These are phyloP conservation scores for Hypsizygus marmoreus DNA, from an alignment of 768 basidiomycete species.

Conservation along the genomic window DNA sequence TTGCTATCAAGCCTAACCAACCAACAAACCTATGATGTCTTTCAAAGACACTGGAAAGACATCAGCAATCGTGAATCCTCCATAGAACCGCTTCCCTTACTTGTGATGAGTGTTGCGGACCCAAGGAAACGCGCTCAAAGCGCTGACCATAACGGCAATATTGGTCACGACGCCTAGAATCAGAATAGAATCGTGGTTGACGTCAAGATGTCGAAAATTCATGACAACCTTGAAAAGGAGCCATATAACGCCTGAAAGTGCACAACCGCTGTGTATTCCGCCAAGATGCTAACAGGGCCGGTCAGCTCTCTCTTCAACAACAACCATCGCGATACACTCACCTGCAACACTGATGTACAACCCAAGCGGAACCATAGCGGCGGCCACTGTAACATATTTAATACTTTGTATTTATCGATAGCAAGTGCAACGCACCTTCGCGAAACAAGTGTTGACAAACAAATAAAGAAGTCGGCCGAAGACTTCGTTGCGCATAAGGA, in stretches of 20 bases:
- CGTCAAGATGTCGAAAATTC: conserved; percentile 49
- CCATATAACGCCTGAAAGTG: conserved; percentile 70
- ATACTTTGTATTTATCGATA: conserved; percentile 7
- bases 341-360: conserved; percentile 74
- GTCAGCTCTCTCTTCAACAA: conserved; percentile 9
- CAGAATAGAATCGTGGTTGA: conserved; percentile 58
- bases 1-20: conserved; percentile 62
- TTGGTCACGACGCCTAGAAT: conserved; percentile 63
- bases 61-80: conserved; percentile 4
- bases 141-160: conserved; percentile 56
- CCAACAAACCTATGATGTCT: conserved; percentile 80
- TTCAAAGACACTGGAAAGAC: conserved; percentile 63
- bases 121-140: conserved; percentile 75
- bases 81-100: conserved; percentile 37
- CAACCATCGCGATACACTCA: conserved; percentile 18
- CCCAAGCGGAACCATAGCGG: conserved; percentile 72
- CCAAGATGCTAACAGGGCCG: conserved; percentile 61
- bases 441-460: conserved; percentile 67
- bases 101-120: conserved; percentile 81
- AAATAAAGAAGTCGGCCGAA: conserved; percentile 71
- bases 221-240: conserved; percentile 62
- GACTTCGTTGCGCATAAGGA: conserved; percentile 77
- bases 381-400: conserved; percentile 52
- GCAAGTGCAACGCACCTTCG: conserved; percentile 48
- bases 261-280: conserved; percentile 79